phyloP scores from a whole-genome alignment of 2,329 filamentous ascomycete species.

The Trichoderma pleuroti region DNA sequence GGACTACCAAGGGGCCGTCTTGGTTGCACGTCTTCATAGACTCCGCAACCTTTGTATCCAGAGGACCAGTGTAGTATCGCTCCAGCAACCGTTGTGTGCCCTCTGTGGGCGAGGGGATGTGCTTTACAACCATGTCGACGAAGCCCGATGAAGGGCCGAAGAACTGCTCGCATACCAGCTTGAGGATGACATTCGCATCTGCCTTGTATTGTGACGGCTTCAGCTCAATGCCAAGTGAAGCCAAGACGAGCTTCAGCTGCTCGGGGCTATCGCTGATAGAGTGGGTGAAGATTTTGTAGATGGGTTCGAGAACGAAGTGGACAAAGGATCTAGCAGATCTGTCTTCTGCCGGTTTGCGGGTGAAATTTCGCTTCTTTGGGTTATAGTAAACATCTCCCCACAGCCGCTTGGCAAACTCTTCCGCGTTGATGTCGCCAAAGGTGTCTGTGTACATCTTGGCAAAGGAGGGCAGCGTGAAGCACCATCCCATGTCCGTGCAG shows the following conservation, averaged over 20 bases:
- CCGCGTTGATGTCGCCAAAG: constrained; percentile 75
- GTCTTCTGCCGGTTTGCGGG: constrained; percentile 79
- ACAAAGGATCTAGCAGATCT: constrained; percentile 82
- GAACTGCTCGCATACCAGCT: constrained; percentile 89
- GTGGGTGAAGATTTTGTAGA: constrained; percentile 96
- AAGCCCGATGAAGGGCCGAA: constrained; percentile 88
- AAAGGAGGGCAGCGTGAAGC: constrained; percentile 90
- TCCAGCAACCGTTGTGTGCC: constrained; percentile 74
- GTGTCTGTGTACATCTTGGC: constrained; percentile 93
- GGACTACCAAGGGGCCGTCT: constrained; percentile 86
- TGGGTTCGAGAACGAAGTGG: constrained; percentile 90
- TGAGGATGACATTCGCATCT: constrained; percentile 84
- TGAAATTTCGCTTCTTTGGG: constrained; percentile 84
- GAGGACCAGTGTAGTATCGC: constrained; percentile 85
- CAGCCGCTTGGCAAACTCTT: constrained; percentile 78
- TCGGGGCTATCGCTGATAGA: constrained; percentile 88
- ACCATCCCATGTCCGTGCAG: constrained; percentile 92
- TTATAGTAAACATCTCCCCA: constrained; percentile 99
- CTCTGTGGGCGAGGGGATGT: constrained; percentile 81
- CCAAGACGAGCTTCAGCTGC: constrained; percentile 75
- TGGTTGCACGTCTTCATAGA: constrained; percentile 81
- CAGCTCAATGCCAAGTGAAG: constrained; percentile 73
- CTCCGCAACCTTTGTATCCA: constrained; percentile 74
- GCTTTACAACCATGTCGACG: constrained; percentile 89
- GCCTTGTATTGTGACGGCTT: constrained; percentile 91